A percentile compares a stretch with the other conserved stretches of the same genome.
phyloP scores from a whole-genome alignment of 1,284 basidiomycete genomes.

The Trichosporon inkin region DNA sequence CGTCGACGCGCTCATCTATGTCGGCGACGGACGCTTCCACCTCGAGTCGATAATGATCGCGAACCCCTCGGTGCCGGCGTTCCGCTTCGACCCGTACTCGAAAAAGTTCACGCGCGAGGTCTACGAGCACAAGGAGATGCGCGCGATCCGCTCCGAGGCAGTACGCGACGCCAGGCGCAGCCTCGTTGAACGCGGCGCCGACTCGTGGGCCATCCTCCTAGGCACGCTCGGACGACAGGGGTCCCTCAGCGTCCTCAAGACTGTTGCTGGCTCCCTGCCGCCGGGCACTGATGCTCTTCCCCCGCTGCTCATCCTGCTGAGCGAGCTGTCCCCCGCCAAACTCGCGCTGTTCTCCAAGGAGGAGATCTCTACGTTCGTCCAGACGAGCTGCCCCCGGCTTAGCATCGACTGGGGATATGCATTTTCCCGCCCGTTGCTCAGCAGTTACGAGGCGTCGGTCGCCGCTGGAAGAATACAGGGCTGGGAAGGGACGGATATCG shows the following conservation, averaged over 20 bases:
- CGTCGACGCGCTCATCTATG: constrained; percentile 84
- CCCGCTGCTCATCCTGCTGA: constrained; percentile 75
- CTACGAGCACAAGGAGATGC: constrained; percentile 90
- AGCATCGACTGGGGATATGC: constrained; percentile 97
- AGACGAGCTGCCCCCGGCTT: constrained; percentile 30
- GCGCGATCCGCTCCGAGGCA: constrained; percentile 66
- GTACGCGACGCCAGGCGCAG: constrained; percentile 68
- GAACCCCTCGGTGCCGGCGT: constrained; percentile 91
- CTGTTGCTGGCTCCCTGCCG: constrained; percentile 56
- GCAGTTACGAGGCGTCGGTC: constrained; percentile 90
- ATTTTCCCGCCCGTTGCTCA: constrained; percentile 82
- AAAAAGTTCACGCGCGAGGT: constrained; percentile 92
- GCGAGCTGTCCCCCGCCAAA: constrained; percentile 92
- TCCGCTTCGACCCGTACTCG: constrained; percentile 97
- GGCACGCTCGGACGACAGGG: constrained; percentile 95
- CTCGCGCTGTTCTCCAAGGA: constrained; percentile 64
- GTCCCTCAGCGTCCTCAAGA: constrained; percentile 80
- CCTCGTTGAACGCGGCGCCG: constrained; percentile 51
- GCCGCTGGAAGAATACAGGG: constrained; percentile 66
- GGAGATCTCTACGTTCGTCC: constrained; percentile 28
- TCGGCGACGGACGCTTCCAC: constrained; percentile 97
- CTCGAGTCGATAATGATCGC: constrained; percentile 99
- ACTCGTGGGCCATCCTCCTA: constrained; percentile 84
- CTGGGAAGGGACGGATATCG: constrained; percentile 42
- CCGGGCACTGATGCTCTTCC: constrained; percentile 43